Evolutionary conservation across 2,329 filamentous ascomycete genomes (phyloP).

Genomic region (Stemphylium beticola): DNA sequence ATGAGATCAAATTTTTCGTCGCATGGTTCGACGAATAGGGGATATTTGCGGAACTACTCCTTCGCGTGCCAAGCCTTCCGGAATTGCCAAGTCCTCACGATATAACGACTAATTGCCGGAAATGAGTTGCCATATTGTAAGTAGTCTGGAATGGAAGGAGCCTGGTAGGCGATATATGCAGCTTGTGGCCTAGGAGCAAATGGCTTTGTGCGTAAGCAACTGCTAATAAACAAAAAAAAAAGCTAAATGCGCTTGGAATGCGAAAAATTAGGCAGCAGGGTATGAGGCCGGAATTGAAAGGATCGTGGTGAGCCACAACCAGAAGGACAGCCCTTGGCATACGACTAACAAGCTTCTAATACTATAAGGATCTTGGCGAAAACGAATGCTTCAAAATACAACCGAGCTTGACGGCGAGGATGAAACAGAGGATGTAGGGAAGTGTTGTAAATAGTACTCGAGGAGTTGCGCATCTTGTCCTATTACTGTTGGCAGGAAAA

Average conservation of each 20-base stretch:
- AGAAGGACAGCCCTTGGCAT: not conserved
- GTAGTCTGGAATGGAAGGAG: not conserved
- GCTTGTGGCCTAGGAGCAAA: not conserved
- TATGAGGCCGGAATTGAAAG: not conserved
- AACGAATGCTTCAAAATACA: not conserved
- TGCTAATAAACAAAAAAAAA: not conserved
- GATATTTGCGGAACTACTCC: not conserved
- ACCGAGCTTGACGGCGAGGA: not conserved
- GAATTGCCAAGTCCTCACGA: not conserved
- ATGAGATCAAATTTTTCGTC: not conserved
- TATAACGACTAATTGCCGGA: not conserved
- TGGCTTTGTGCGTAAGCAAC: not conserved
- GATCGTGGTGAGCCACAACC: not conserved
- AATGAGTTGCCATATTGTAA: not conserved
- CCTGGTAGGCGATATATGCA: not conserved
- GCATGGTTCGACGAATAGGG: not conserved
- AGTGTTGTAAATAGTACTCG: slow-evolving; percentile 2
- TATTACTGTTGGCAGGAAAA: not conserved
- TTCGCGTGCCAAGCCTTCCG: not conserved
- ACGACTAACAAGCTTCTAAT: not conserved
- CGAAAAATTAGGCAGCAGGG: not conserved
- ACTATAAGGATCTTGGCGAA: not conserved
- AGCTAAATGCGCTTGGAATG: not conserved
- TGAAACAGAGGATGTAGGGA: not conserved
- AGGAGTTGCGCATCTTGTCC: not conserved